Base-by-base conservation (phyloP, 352 stramenopile genomes). In the Globisporangium sylvaticum region DNA sequence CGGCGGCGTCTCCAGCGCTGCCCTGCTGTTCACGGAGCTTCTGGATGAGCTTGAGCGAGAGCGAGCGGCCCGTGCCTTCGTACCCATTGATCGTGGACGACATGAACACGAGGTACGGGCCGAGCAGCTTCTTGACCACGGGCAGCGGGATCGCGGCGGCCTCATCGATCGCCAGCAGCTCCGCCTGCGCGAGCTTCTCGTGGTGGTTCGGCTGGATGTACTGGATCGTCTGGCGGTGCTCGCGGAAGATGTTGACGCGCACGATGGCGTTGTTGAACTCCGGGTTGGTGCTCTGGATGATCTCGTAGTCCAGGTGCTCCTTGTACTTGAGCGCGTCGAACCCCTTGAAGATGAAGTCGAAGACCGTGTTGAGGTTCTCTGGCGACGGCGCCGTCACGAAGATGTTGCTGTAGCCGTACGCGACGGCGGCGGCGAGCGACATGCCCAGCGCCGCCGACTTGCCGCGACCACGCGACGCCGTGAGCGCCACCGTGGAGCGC, bases 51-150 rank as follows among this genome's bases (percentile, higher is more conserved):
- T 99, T 99, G 32, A 99, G 85, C 66, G 97, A 99, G 20, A 99
- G 80, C 60, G 97, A 98, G 55, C 98, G 79, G 25, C 98, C 98
- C 4, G 98, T 99, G 54, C 98, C 98, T 90, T 99, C 98, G 76
- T 99, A 99, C 39, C 98, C 98, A 78, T 99, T 99, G 54, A 99
- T 96, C 4, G 98, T 99, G 31, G 96, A 99, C 69, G 95, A 98
- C 76, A 99, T 90, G 72, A 99, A 99, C 12, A 99, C 98, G 9
- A 99, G 78, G 77, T 98, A 98, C 39, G 93, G 88, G 0, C 96
- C 95, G 44, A 99, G 87, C 34, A 99, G 77, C 52, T 91, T 90
- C 67, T 98, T 92, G 6, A 99, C 97, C 24, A 99, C 78, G 1
- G 98, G 98, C 15, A 99, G 87, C n/a, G 98, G 98, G 73, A 99